These are phyloP conservation scores for Geopyxis carbonaria DNA, from an alignment of 495 filamentous ascomycete species.

Conservation along the genomic window DNA sequence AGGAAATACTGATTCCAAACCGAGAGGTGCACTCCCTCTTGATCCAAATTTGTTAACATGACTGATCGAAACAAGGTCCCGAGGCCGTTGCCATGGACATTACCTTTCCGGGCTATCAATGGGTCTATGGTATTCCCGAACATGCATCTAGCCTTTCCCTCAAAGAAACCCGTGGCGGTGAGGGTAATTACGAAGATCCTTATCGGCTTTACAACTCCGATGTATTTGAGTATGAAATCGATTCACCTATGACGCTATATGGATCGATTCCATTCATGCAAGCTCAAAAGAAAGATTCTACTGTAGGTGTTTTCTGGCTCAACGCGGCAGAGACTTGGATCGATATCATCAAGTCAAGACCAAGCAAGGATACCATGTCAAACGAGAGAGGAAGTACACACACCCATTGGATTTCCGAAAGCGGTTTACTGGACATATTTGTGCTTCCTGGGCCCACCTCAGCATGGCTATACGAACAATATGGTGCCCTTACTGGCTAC, in stretches of 20 bases:
- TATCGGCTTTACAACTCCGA: slow-evolving; percentile 92
- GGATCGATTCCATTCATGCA: slow-evolving; percentile 94
- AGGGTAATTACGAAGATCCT: slow-evolving; percentile 72
- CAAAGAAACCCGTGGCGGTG: slow-evolving; percentile 74
- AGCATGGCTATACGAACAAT: slow-evolving; percentile 58
- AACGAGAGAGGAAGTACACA: slow-evolving; percentile 55
- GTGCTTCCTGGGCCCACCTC: slow-evolving; percentile 82
- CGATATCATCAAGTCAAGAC: slow-evolving; percentile 73
- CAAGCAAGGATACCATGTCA: slow-evolving; percentile 64
- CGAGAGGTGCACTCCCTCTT: slow-evolving; percentile 35
- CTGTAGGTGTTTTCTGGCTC: slow-evolving; percentile 96
- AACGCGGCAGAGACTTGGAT: slow-evolving; percentile 97
- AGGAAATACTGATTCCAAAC: slow-evolving; percentile 84
- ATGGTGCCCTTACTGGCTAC: slow-evolving; percentile 86
- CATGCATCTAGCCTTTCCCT: slow-evolving; percentile 77
- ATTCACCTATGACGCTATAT: slow-evolving; percentile 98
- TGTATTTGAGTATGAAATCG: slow-evolving; percentile 91
- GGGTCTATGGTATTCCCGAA: slow-evolving; percentile 90
- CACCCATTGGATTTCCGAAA: slow-evolving; percentile 94
- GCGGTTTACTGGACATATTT: slow-evolving; percentile 77
- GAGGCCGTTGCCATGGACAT: slow-evolving; percentile 86
- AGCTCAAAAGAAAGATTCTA: slow-evolving; percentile 80
- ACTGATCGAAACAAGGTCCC: slow-evolving; percentile 33
- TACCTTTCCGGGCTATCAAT: slow-evolving; percentile 73
- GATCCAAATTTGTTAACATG: not conserved